Conservation (phyloP, 345 rosid genomes). For the Brassica carinata region DNA sequence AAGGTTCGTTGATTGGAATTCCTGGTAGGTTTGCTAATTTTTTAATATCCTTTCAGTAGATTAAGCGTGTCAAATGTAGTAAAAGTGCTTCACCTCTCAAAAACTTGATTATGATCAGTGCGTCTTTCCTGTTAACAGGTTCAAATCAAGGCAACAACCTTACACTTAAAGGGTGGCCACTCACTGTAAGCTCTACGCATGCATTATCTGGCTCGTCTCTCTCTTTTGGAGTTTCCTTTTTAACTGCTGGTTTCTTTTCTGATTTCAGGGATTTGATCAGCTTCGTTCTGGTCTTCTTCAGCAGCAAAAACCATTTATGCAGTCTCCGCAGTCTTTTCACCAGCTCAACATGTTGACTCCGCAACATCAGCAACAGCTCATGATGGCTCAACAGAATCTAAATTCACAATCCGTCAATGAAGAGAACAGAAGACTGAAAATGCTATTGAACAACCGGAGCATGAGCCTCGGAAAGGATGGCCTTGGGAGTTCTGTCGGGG, state of each 20-base stretch:
- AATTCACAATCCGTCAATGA: constrained; percentile 78
- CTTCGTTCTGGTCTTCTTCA: constrained; percentile 78
- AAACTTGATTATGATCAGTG: constrained; percentile 4
- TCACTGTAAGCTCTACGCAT: constrained; percentile 60
- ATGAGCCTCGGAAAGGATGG: constrained; percentile 75
- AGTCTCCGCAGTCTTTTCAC: constrained; percentile 84
- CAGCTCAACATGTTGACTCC: constrained; percentile 89
- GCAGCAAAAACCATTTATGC: constrained; percentile 86
- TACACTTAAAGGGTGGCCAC: constrained; percentile 96
- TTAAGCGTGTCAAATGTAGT: constrained; percentile 16
- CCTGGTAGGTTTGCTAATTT: constrained; percentile 87
- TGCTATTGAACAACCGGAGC: constrained; percentile 68
- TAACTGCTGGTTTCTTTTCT: constrained; percentile 28
- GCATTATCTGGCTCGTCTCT: neutral
- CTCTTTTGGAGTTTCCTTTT: constrained; percentile 7
- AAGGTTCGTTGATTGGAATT: constrained; percentile 89
- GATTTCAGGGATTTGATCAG: constrained; percentile 66
- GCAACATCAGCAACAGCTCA: constrained; percentile 94
- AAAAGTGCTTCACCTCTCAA: neutral
- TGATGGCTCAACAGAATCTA: constrained; percentile 86
- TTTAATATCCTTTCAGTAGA: no score
- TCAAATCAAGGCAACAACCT: constrained; percentile 89
- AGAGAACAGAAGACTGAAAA: constrained; percentile 74
- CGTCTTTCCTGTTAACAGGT: constrained; percentile 54
- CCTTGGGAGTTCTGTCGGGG: constrained; percentile 67